Base-by-base conservation (phyloP, 2,329 filamentous ascomycete genomes). In the Verruconis gallopava region DNA sequence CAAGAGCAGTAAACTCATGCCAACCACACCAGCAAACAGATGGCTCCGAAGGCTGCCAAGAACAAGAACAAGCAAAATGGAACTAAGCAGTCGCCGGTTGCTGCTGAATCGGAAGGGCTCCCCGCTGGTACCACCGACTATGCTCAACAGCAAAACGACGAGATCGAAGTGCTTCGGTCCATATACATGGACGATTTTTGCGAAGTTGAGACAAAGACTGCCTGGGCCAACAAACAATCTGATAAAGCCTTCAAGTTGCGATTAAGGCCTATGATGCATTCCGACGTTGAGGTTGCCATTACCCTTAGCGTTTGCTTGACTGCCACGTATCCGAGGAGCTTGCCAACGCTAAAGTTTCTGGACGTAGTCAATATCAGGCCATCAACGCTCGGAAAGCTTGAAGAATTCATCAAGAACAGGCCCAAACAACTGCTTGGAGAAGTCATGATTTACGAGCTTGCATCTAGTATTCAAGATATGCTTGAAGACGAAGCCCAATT, bases 131-230 rank as follows among this genome's bases (percentile, higher is more conserved):
- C 34, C 32, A 71, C 71, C 45, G 67, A 86, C 55, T 93, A 95
- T 64, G 75, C 79, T 49, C 81, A 93, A 62, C 77, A 83, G 22
- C 91, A 96, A 63, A 71, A 81, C 53, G 83, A 94, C 56, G 91
- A 96, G 64, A 71, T 93, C 44, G 75, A 91, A 56, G 89, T 79
- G 35, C 69, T 96, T 45, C 73, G 81, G 53, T 83, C 89, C 33
- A 93, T 96, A 38, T 96, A 91, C 56, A 81, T 79, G 50, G 85
- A 93, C 46, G 88, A 95, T 55, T 95, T 85, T 55, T 71, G 81
- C 51, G 77, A 81, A 56, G 74, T 85, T 52, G 75, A 80, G 53
- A 73, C 74, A 39, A 73, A 43, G 17, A 72, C 75, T 50, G 88
- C 86, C 32, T 96, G 89, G 89, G 86, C 93, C 69, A 82, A 85